phyloP scores from a whole-genome alignment of 228 moss, liverwort and hornwort genomes.

The Sphagnum fallax region DNA sequence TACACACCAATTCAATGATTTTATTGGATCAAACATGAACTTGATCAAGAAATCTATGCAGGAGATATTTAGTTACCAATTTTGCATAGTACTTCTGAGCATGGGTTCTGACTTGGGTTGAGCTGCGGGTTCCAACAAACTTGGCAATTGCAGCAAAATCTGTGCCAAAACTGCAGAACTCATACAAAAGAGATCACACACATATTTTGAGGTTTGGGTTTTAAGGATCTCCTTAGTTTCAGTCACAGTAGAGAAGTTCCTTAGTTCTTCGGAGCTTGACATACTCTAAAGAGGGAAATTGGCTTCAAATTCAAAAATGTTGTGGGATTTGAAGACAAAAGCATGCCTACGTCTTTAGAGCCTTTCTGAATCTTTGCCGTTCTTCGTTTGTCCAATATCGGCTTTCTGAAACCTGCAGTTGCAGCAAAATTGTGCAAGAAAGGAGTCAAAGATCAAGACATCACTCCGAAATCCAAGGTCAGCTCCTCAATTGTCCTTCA shows the following conservation, averaged over 20 bases:
- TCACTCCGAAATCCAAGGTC: no score
- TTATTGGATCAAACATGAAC: no score
- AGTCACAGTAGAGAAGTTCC: no score
- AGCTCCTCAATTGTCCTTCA: no score
- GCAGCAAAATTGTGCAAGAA: not conserved
- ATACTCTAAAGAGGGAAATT: no score
- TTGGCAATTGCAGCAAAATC: conserved; percentile 96
- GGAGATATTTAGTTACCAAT: conserved; percentile 42
- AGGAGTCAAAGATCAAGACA: no score
- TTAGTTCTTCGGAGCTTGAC: no score
- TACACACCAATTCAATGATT: no score
- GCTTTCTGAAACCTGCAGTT: conserved; percentile 81
- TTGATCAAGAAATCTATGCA: no score
- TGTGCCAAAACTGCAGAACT: conserved; percentile 68
- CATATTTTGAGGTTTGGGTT: not conserved
- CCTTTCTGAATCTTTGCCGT: conserved; percentile 95
- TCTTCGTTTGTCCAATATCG: conserved; percentile 99
- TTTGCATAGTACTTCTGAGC: conserved; percentile 97
- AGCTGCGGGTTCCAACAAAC: conserved; percentile 94
- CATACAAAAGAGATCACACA: not conserved
- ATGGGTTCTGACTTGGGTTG: conserved; percentile 98
- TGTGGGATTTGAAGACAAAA: no score
- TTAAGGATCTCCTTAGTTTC: no score
- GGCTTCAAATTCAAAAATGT: no score
- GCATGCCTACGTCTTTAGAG: conserved; percentile 78